A percentile compares a stretch with the other conserved stretches of the same genome.
Evolutionary conservation across 2,329 filamentous ascomycete genomes (phyloP).

Genomic region (Trichophyton benhamiae): DNA sequence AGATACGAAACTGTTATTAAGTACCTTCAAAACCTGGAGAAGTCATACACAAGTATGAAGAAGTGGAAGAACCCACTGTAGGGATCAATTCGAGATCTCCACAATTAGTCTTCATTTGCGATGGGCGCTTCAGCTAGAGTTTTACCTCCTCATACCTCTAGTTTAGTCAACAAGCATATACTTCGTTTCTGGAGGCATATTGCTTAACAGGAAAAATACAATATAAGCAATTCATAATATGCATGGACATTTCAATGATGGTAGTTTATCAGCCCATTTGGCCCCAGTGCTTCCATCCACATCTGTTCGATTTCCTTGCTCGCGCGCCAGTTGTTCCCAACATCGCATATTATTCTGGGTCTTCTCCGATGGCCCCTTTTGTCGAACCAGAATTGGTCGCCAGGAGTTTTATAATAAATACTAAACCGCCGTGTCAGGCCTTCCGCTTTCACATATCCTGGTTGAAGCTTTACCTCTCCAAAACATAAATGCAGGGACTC

Average conservation of each 20-base stretch:
- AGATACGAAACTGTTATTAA: neutral
- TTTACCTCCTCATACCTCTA: no score
- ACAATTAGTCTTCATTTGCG: neutral
- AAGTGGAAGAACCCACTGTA: neutral
- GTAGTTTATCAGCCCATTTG: conserved; percentile 4
- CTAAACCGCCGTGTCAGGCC: neutral
- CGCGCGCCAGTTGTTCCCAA: neutral
- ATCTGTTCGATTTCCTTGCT: conserved; percentile 5
- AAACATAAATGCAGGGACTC: neutral
- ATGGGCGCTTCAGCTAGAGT: no score
- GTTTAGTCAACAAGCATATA: no score
- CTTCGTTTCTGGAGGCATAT: no score
- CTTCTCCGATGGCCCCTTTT: neutral
- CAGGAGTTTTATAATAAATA: neutral
- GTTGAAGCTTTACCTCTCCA: neutral
- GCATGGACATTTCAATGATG: neutral
- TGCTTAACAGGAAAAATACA: no score
- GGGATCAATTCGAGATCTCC: neutral
- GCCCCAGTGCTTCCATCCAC: conserved; percentile 6
- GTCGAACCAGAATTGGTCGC: neutral
- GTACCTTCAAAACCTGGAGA: neutral
- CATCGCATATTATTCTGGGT: conserved; percentile 1
- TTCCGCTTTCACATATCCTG: neutral
- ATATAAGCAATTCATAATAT: neutral
- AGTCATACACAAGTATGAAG: neutral